These are phyloP conservation scores for Chytridium lagenaria DNA, from an alignment of 371 early-diverging fungal genomes.

Conservation along the genomic window DNA sequence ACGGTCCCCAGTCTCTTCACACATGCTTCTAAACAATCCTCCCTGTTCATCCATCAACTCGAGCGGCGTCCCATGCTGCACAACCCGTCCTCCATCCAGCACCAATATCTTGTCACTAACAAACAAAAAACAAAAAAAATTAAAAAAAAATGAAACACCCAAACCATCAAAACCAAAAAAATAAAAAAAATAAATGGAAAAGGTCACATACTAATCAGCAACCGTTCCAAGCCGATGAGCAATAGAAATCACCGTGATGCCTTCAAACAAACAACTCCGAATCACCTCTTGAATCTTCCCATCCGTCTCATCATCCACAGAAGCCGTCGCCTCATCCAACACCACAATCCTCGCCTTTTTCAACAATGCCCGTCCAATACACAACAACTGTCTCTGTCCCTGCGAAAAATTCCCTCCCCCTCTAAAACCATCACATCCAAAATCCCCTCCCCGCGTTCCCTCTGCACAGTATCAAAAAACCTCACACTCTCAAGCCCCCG, in stretches of 20 bases:
- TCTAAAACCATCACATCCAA: slow-evolving; percentile 16
- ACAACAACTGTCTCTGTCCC: slow-evolving; percentile 63
- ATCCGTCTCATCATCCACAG: slow-evolving; percentile 59
- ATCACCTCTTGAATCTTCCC: slow-evolving; percentile 80
- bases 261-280: slow-evolving; percentile 47
- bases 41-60: slow-evolving; percentile 32
- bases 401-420: slow-evolving; percentile 45
- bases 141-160: slow-evolving; percentile 26
- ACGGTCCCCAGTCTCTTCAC: slow-evolving; percentile 53
- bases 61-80: slow-evolving; percentile 46
- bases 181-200: too few species aligned
- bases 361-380: slow-evolving; percentile 58
- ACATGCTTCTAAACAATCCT: slow-evolving; percentile 41
- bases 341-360: slow-evolving; percentile 49
- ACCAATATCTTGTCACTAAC: slow-evolving; percentile 52
- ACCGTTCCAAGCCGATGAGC: slow-evolving; percentile 38
- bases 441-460: slow-evolving; percentile 43
- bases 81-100: slow-evolving; percentile 45
- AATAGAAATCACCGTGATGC: slow-evolving; percentile 36
- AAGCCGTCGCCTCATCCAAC: slow-evolving; percentile 61
- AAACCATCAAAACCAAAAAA: slow-evolving; percentile 33
- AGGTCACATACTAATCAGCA: not conserved
- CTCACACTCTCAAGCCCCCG: slow-evolving; percentile 66
- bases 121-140: not conserved
- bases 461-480: slow-evolving; percentile 46